Evolutionary conservation across 2,329 filamentous ascomycete species (phyloP).

Genomic region (Apiospora saccharicola): DNA sequence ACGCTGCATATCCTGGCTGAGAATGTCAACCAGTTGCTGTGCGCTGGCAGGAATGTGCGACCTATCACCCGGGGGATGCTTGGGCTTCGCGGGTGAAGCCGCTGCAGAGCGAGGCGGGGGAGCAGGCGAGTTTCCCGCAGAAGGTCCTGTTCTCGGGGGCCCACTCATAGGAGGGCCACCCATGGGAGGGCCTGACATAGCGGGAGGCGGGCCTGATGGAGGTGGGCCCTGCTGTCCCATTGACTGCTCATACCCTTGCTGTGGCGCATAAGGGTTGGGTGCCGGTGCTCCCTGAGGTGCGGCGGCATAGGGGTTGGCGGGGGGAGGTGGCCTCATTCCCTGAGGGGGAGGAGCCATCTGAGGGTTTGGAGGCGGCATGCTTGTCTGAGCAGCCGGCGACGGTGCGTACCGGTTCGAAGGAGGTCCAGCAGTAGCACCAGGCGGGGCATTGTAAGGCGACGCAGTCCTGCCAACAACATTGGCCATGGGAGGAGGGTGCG

Average conservation of each 20-base stretch:
- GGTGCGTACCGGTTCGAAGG: constrained; percentile 80
- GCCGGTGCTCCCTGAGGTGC: constrained; percentile 55
- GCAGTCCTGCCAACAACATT: constrained; percentile 70
- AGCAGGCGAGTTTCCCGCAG: constrained; percentile 41
- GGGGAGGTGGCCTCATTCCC: constrained; percentile 54
- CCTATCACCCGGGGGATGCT: constrained; percentile 84
- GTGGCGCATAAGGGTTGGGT: constrained; percentile 68
- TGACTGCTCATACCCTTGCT: constrained; percentile 53
- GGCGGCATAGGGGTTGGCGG: constrained; percentile 54
- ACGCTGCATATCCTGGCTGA: constrained; percentile 85
- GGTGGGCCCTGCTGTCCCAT: constrained; percentile 47
- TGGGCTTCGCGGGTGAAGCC: constrained; percentile 63
- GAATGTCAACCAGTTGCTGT: constrained; percentile 80
- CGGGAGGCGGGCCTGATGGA: constrained; percentile 47
- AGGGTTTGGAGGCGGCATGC: constrained; percentile 49
- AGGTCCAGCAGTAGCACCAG: constrained; percentile 68
- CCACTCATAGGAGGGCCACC: constrained; percentile 46
- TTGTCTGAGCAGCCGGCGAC: constrained; percentile 59
- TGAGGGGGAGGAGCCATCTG: constrained; percentile 42
- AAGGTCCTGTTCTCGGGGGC: constrained; percentile 47
- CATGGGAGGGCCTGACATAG: constrained; percentile 45
- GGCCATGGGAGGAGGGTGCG: constrained; percentile 63
- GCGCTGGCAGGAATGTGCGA: constrained; percentile 84
- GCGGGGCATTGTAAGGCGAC: constrained; percentile 87
- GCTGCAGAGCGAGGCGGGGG: constrained; percentile 54